These are phyloP conservation scores for Penicillium sp. DNA, from an alignment of 2,329 filamentous ascomycete species.

Conservation along the genomic window DNA sequence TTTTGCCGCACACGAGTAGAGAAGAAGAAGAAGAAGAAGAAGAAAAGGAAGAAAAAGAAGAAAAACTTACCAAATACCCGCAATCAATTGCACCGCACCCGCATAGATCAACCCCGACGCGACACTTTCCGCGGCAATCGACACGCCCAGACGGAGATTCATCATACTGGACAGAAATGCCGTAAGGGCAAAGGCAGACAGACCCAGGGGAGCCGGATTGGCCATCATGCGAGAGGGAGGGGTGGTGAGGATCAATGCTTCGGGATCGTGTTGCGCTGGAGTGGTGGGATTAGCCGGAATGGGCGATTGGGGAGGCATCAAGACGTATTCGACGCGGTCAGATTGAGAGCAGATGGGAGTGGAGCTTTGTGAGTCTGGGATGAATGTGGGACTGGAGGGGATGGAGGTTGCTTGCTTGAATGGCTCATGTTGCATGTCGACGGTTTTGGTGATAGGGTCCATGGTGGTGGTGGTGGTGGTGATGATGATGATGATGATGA, in stretches of 20 bases:
- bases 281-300: too few relatives aligned
- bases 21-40: too few relatives aligned
- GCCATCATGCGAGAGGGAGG: constrained; percentile 8
- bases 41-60: too few relatives aligned
- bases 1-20: too few relatives aligned
- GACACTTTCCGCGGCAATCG: constrained; percentile 7
- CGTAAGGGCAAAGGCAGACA: constrained; percentile 18
- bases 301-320: neutral
- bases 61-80: constrained; percentile 18
- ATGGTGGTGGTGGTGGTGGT: too few relatives aligned
- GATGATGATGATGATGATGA: too few relatives aligned
- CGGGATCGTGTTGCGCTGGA: neutral
- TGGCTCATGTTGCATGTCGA: too few relatives aligned
- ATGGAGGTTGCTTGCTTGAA: too few relatives aligned
- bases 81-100: constrained; percentile 13
- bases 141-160: constrained; percentile 8
- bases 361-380: constrained; percentile 3
- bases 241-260: neutral
- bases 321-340: constrained; percentile 2
- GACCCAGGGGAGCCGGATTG: constrained; percentile 16
- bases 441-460: too few relatives aligned
- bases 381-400: too few relatives aligned
- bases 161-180: constrained; percentile 15
- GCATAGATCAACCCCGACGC: constrained; percentile 14
- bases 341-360: constrained; percentile 5